Conservation (phyloP, 2,329 filamentous ascomycete species). For the Colletotrichum sp. region DNA sequence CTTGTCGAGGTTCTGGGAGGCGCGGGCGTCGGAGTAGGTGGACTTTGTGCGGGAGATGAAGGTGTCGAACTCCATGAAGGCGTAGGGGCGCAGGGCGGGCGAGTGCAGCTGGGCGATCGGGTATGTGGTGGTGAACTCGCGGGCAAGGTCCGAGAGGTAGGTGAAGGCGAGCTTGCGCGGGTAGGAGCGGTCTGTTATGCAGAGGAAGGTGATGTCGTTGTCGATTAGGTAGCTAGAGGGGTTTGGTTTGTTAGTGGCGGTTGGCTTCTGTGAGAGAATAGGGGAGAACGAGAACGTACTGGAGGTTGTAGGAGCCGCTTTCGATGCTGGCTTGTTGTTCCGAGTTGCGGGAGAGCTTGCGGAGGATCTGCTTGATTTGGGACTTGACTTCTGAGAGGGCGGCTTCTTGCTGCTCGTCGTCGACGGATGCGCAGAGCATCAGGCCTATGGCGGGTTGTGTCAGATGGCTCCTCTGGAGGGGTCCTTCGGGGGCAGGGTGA, state of each 20-base stretch:
- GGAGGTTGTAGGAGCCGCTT: conserved; percentile 79
- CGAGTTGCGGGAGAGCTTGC: conserved; percentile 85
- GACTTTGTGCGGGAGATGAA: conserved; percentile 94
- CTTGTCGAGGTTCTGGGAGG: conserved; percentile 90
- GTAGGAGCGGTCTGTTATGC: conserved; percentile 92
- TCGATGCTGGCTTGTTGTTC: conserved; percentile 94
- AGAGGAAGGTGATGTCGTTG: conserved; percentile 85
- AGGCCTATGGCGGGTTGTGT: conserved; percentile 66
- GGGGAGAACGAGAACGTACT: conserved; percentile 60
- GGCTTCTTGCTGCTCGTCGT: conserved; percentile 82
- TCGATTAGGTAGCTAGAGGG: conserved; percentile 78
- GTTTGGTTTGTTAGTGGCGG: neutral
- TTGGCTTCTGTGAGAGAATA: neutral
- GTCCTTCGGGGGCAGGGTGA: conserved; percentile 8
- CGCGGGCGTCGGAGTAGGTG: conserved; percentile 91
- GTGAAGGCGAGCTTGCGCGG: conserved; percentile 98
- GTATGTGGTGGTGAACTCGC: conserved; percentile 91
- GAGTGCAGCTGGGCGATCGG: conserved; percentile 74
- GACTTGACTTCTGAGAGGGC: conserved; percentile 87
- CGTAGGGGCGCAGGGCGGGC: conserved; percentile 83
- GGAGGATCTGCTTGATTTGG: conserved; percentile 89
- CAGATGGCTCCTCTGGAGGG: conserved; percentile 4
- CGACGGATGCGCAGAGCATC: conserved; percentile 92
- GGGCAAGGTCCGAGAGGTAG: conserved; percentile 90
- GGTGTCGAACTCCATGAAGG: conserved; percentile 97